Evolutionary conservation across 2,329 filamentous ascomycete genomes (phyloP), one percentile per base, ranked within the genome.

Genomic region (Aspergillus neoniger): DNA sequence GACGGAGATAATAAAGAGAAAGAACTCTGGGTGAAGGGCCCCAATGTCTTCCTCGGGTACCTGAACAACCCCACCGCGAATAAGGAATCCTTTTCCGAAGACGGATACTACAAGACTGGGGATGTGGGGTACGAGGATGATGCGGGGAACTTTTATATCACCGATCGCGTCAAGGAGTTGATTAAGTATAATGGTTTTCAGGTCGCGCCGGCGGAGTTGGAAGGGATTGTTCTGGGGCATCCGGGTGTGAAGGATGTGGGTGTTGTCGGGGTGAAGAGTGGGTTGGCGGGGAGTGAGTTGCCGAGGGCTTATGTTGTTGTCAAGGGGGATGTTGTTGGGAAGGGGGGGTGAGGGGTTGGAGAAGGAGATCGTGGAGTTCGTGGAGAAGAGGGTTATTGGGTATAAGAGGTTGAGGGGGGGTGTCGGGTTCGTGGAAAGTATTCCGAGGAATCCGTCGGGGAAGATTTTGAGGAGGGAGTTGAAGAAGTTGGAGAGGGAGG

Each of bases 41-140:
- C 90, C 0, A 93, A 93, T 58, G 80, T 94, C 21, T 93, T 93
- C 77, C 79, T 83, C 57, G 91, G 89, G 2, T 94, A 92, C 70
- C 82, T 88, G 67, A 91, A 91, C 70, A 88, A 89, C 58, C 83
- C 86, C 0, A 84, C 88, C 62, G 85, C 86, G 5, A 90, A 90
- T 10, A 80, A 80, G 5, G 86, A 90, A 25, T 86, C 88, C 0
- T 85, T 92, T 62, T 89, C 88, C 1, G 67, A 79, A 0, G 89
- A 91, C 64, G 89, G 89, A 0, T 94, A 85, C 76, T 93, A 92
- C 80, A 91, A 87, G 77, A 93, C 91, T 0, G 91, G 91, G 3
- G 91, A 94, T 69, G 85, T 94, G 21, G 88, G 89, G 10, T 85
- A 89, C 58, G 83, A 87, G 65, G 89, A 92, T 69, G 79, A 82